A percentile compares a stretch with the other conserved stretches of the same genome.
Conservation (phyloP, 2,329 filamentous ascomycete genomes). For the Rhynchosporium secalis region DNA sequence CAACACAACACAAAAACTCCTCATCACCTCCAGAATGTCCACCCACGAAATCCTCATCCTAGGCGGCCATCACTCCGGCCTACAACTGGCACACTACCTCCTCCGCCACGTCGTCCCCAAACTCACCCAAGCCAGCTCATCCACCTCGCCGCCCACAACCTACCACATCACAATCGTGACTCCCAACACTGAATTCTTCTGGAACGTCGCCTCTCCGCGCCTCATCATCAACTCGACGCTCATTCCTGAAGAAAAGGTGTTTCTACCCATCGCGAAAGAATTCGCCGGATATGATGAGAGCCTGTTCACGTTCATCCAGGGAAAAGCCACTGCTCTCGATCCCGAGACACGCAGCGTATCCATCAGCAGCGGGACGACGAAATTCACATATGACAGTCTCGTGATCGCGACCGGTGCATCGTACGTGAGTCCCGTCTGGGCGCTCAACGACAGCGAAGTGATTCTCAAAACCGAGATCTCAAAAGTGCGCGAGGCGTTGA, state of each 20-base stretch:
- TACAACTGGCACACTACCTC: constrained; percentile 52
- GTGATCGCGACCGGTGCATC: constrained; percentile 53
- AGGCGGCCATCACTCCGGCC: constrained; percentile 52
- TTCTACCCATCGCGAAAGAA: constrained; percentile 49
- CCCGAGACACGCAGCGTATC: constrained; percentile 45
- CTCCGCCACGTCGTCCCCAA: constrained; percentile 50
- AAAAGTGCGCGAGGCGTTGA: constrained; percentile 40
- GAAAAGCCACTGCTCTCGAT: constrained; percentile 49
- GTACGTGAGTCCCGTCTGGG: constrained; percentile 49
- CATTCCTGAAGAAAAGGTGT: constrained; percentile 49
- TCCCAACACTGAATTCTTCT: constrained; percentile 54
- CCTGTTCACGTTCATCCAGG: constrained; percentile 53
- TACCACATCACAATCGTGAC: constrained; percentile 57
- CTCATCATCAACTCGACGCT: constrained; percentile 50
- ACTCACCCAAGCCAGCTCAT: constrained; percentile 24
- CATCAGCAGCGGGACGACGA: constrained; percentile 38
- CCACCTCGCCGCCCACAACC: constrained; percentile 23
- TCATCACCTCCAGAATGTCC: not conserved
- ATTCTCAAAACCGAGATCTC: constrained; percentile 12
- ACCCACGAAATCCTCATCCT: constrained; percentile 48
- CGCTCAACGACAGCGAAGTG: constrained; percentile 45
- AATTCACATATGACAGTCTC: constrained; percentile 48
- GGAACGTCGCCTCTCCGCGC: constrained; percentile 53
- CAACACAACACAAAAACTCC: not conserved
- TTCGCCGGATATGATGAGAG: constrained; percentile 52